Conservation (phyloP, 768 basidiomycete genomes). For the Cystobasidium ongulense region DNA sequence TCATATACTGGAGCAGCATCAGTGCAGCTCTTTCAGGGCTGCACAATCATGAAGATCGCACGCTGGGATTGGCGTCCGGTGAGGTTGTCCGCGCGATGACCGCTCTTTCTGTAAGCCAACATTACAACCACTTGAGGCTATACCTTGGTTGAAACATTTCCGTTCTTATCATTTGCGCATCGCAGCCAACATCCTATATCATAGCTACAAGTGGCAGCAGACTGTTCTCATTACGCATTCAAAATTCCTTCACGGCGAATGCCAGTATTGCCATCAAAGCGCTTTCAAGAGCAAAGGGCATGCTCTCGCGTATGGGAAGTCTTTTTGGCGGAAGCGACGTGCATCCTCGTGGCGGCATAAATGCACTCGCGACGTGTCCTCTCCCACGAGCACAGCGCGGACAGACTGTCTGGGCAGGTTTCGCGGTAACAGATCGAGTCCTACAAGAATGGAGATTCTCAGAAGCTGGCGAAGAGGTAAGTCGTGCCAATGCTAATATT, state of each 20-base stretch:
- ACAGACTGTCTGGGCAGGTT: background rate
- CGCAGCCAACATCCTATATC: constrained; percentile 1
- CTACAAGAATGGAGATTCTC: background rate
- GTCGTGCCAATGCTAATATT: background rate
- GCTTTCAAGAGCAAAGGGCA: constrained; percentile 8
- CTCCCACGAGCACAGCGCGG: background rate
- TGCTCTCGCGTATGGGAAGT: constrained; percentile 13
- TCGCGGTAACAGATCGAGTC: background rate
- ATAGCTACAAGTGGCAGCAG: constrained; percentile 9
- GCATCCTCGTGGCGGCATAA: constrained; percentile 10
- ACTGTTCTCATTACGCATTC: background rate
- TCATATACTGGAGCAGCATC: background rate
- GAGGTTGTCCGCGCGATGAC: constrained; percentile 8
- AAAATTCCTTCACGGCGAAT: background rate
- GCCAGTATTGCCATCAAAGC: background rate
- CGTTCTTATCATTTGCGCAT: background rate
- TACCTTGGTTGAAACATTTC: too few species aligned
- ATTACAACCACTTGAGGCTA: background rate
- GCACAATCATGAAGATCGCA: background rate
- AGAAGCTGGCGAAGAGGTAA: background rate
- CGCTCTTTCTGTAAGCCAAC: background rate
- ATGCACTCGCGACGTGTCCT: background rate
- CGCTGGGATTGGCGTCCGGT: background rate
- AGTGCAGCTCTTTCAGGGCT: constrained; percentile 3
- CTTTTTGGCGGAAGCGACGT: background rate